Evolutionary conservation across 805 yeast genomes (phyloP), one percentile per base, ranked within the genome.

Genomic region (Candida argentea): DNA sequence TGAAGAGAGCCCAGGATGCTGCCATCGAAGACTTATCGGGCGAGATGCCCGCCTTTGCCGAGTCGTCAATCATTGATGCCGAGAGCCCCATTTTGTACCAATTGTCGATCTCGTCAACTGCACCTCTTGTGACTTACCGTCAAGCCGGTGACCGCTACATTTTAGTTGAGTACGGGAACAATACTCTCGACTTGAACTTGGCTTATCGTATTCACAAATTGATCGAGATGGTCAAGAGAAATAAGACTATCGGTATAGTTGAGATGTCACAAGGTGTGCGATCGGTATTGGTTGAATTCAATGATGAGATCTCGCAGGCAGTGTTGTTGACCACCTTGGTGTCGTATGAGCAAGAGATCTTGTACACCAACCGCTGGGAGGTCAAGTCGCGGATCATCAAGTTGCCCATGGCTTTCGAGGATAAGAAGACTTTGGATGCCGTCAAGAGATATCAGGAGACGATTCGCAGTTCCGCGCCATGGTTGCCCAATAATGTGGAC

Each of bases 241-340:
- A 75, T 39, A 63, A 73, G 34, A 78, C 94, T 16, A 52, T 60
- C 30, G 97, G 96, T 32, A 78, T 89, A 34, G 73, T 84, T 33
- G 97, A 91, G 56, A 84, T 91, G 95, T 85, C 95, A 2, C 94
- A 83, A 42, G 97, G 97, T 61, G 97, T 91, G 18, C 70, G 97
- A 48, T 87, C 97, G 4, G 95, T 91, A 18, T 67, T 89, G 49
- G 71, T 89, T 48, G 95, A 89, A 55, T 91, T 61, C 50, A 77
- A 84, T 49, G 83, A 80, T 26, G 53, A 63, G 27, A 67, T 81
- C 22, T 48, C 71, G 13, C 97, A 89, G 59, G 39, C 57, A 22
- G 60, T 64, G 6, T 57, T 89, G 26, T 53, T 91, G 35, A 63
- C 68, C 28, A 68, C 76, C 15, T 65, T 89, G 47, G 56, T 75